These are phyloP conservation scores for Dendrocalamus sinicus DNA, from an alignment of 176 grass and related monocot species.

Conservation along the genomic window DNA sequence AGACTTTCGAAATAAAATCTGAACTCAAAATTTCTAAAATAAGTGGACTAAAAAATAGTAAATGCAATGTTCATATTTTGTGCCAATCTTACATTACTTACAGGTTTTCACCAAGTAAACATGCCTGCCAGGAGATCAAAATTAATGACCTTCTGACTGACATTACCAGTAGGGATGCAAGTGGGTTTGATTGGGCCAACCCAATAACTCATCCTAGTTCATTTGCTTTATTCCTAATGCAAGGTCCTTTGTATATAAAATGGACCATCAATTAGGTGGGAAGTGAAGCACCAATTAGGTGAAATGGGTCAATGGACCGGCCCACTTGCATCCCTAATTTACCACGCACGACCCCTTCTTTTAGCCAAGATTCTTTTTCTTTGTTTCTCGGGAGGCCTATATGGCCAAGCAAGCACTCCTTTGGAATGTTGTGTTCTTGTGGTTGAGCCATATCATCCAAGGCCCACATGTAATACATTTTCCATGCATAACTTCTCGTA, in stretches of 20 bases:
- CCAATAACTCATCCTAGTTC: neutral
- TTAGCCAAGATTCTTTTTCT: slow-evolving; percentile 3
- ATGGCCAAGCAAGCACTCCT: slow-evolving; percentile 21
- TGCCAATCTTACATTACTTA: neutral
- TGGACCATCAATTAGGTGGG: neutral
- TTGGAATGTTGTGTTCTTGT: slow-evolving; percentile 13
- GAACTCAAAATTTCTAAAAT: neutral
- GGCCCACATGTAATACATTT: slow-evolving; percentile 1
- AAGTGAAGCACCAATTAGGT: neutral
- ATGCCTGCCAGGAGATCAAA: neutral
- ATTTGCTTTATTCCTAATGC: neutral
- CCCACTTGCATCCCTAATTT: neutral
- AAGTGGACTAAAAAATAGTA: neutral
- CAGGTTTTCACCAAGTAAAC: neutral
- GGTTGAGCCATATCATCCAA: slow-evolving; percentile 32
- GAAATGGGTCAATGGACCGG: neutral
- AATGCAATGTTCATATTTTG: neutral
- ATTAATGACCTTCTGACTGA: neutral
- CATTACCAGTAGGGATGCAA: neutral
- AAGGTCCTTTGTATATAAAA: neutral
- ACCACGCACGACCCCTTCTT: neutral
- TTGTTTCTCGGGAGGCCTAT: slow-evolving; percentile 5
- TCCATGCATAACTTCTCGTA: neutral
- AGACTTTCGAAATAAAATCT: slow-evolving; percentile 25
- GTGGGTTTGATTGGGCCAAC: neutral